Base-by-base conservation (phyloP, 768 basidiomycete genomes). In the Boletus rex-veris region DNA sequence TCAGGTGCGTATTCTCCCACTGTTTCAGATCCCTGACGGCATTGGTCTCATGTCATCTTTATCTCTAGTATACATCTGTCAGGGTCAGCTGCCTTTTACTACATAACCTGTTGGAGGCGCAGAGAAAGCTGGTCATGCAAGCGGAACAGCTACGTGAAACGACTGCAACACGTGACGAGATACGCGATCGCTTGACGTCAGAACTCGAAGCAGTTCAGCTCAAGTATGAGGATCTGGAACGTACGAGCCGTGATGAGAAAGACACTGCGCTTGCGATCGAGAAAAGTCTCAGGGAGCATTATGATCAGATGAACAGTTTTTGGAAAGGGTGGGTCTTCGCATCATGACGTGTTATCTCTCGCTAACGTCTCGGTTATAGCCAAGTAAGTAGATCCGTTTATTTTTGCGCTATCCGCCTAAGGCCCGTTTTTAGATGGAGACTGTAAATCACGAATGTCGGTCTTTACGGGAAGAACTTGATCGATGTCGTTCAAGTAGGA, bases 281-380 rank as follows among this genome's bases (percentile, higher is more conserved):
- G 72, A 76, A 66, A 51, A 79, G 71, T 59, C 71, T 87, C 57
- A 75, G 80, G 56, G 77, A 80, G 30, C 80, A 81, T 59, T 78
- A 77, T 48, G 72, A 72, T 45, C 69, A 75, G 37, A 74, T 81
- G 55, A 75, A 77, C 31, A 68, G 64, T 26, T 77, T 70, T 52
- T 73, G 73, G 71, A 73, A 66, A 55, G 59, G 64, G 69, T 75
- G 53, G 55, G 75, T 62, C 48, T 49, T 52, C 33, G 35, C 30
- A 6, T 60, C 52, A 39, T 7, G 35, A 26, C 54, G 14, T 31
- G 44, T 53, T 49, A 54, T 49, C 44, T 59, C 5, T 60, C 36
- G 50, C 64, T 69, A 7, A 69, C 54, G 21, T 55, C 52, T 53
- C 43, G 37, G 41, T 61, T 63, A 28, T 65, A 73, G 67, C 71